Base-by-base conservation (phyloP, 768 basidiomycete species). In the Xanthoconium stramineum region DNA sequence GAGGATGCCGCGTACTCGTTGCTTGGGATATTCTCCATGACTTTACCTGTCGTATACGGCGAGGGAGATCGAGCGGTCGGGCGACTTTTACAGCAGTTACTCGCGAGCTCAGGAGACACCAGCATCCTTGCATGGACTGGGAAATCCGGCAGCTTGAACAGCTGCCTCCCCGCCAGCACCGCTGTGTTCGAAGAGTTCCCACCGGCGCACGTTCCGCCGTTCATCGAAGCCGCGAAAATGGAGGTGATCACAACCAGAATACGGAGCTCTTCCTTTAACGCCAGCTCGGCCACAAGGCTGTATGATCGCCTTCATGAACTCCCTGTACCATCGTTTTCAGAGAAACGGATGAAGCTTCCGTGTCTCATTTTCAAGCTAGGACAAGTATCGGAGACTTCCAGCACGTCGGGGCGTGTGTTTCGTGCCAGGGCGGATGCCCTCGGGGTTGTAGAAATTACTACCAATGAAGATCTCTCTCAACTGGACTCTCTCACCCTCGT, bases 361-460 rank as follows among this genome's bases (percentile, higher is more conserved):
- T 63, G 61, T 33, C 28, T 62, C 47, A 10, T 19, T 2, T 62
- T 62, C 39, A 29, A 29, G 30, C 51, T 60, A 0, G 53, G 54
- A 3, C 29, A 39, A 13, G 19, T 53, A 6, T 45, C 28, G 2
- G 14, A 2, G 5, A 12, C n/a, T 35, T 15, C 5, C 29, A 24
- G 20, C 24, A 8, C 19, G 12, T 35, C 49, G 2, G 36, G 6
- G 1, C 10, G 17, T 5, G 35, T 58, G 4, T 62, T 54, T 13
- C 42, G 43, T 20, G 46, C 53, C 8, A 38, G 11, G 32, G 28
- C 53, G 5, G 8, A 3, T 1, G 56, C 36, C 0, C 53, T 63
- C 5, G 44, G 60, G 3, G 12, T 29, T 14, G 57, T 63, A 11
- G 46, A 59, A 24, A 62, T 63, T 8, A 33, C 6, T 32, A 56